phyloP scores from a whole-genome alignment of 2,329 filamentous ascomycete genomes.

The Penicillium sp. region DNA sequence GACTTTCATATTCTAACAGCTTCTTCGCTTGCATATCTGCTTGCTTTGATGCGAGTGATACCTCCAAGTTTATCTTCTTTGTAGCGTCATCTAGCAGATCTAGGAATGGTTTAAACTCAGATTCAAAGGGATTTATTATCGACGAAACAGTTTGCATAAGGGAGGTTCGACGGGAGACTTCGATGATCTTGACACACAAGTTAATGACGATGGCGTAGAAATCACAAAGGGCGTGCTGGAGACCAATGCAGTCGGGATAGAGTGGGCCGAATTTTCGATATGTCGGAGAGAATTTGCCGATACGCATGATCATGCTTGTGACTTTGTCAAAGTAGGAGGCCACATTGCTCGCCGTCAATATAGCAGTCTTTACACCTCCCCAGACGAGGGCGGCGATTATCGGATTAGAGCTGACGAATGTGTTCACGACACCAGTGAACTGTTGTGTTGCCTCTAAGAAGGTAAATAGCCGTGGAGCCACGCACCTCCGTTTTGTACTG shows the following conservation, averaged over 20 bases:
- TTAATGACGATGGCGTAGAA: not conserved
- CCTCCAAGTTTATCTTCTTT: not conserved
- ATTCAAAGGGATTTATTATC: not conserved
- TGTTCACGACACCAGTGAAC: slow-evolving; percentile 20
- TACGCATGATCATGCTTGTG: slow-evolving; percentile 16
- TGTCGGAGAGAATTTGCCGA: slow-evolving; percentile 19
- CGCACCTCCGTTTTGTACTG: slow-evolving; percentile 13
- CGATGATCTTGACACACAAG: not conserved
- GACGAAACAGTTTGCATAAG: not conserved
- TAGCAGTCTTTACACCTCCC: slow-evolving; percentile 7
- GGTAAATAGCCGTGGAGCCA: slow-evolving; percentile 21
- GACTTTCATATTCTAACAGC: not conserved
- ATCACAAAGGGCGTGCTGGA: not conserved
- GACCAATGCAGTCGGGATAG: slow-evolving; percentile 7
- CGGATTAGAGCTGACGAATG: slow-evolving; percentile 21
- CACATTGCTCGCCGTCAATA: slow-evolving; percentile 5
- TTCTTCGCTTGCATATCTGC: slow-evolving; percentile 5
- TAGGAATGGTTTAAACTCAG: not conserved
- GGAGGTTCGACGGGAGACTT: not conserved
- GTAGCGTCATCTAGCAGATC: not conserved
- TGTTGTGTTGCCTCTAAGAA: slow-evolving; percentile 23
- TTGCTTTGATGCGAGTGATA: slow-evolving; percentile 5
- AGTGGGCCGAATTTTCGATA: slow-evolving; percentile 21
- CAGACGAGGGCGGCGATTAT: slow-evolving; percentile 8
- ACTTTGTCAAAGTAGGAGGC: slow-evolving; percentile 10